Conservation (phyloP, 805 yeast species). For the Torulaspora delbrueckii region DNA sequence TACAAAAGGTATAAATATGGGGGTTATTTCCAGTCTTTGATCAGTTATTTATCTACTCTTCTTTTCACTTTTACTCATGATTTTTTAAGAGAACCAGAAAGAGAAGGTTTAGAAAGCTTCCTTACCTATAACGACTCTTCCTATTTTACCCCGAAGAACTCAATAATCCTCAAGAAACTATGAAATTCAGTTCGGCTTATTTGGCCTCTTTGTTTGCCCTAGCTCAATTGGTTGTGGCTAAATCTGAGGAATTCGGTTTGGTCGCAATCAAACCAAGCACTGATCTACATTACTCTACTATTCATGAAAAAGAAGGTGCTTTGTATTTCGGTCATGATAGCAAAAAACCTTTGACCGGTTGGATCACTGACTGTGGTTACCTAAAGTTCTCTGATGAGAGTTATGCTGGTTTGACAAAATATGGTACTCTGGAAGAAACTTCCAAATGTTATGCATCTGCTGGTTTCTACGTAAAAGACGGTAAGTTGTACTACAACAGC, state of each 20-base stretch:
- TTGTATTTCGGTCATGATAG: constrained; percentile 19
- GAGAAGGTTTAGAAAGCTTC: constrained; percentile 2
- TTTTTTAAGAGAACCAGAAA: neutral
- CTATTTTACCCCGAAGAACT: constrained; percentile 1
- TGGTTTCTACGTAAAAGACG: constrained; percentile 40
- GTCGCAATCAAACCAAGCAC: constrained; percentile 37
- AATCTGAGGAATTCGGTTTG: constrained; percentile 37
- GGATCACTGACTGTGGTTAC: constrained; percentile 35
- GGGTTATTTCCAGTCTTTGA: neutral
- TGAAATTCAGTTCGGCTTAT: constrained; percentile 26
- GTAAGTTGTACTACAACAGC: constrained; percentile 37
- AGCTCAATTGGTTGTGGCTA: constrained; percentile 29
- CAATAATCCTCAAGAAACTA: constrained; percentile 1
- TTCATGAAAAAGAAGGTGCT: constrained; percentile 20
- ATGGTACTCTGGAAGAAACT: constrained; percentile 23
- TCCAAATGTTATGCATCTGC: constrained; percentile 26
- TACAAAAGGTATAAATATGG: constrained; percentile 5
- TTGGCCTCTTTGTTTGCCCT: constrained; percentile 27
- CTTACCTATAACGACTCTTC: neutral
- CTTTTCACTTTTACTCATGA: neutral
- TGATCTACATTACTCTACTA: constrained; percentile 29
- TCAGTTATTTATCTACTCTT: neutral
- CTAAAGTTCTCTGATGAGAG: constrained; percentile 31
- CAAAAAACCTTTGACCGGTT: constrained; percentile 18
- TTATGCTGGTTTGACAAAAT: constrained; percentile 27